A percentile compares a stretch with the other conserved stretches of the same genome.
These are phyloP conservation scores for Fusarium camptoceras DNA, from an alignment of 2,329 filamentous ascomycete species.

Conservation along the genomic window DNA sequence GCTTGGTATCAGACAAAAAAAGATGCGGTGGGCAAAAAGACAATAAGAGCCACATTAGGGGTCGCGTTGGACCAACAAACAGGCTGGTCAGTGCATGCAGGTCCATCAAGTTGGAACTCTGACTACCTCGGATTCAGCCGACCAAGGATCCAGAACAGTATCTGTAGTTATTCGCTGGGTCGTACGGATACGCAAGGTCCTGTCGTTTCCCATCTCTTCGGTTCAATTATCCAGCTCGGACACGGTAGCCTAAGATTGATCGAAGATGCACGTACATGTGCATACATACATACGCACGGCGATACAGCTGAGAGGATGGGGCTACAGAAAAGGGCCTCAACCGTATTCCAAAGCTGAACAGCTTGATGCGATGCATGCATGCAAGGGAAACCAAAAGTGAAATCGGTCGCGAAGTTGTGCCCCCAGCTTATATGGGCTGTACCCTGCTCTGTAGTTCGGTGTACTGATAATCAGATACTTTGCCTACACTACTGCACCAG, in stretches of 20 bases:
- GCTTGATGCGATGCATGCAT: constrained; percentile 23
- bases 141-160: constrained; percentile 31
- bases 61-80: constrained; percentile 8
- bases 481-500: constrained; percentile 1
- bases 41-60: constrained; percentile 31
- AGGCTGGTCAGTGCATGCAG: constrained; percentile 28
- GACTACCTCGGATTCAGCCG: constrained; percentile 38
- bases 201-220: constrained; percentile 3
- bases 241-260: constrained; percentile 1
- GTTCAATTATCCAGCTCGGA: constrained; percentile 20
- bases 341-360: constrained; percentile 34
- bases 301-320: constrained; percentile 31
- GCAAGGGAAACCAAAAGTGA: constrained; percentile 28
- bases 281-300: background rate
- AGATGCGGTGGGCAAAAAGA: constrained; percentile 32
- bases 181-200: constrained; percentile 23
- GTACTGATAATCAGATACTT: background rate
- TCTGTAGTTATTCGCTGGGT: constrained; percentile 7
- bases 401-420: constrained; percentile 11
- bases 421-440: constrained; percentile 3
- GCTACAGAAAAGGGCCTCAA: constrained; percentile 18
- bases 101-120: constrained; percentile 30
- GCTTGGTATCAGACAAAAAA: constrained; percentile 12
- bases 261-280: background rate
- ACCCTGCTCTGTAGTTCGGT: constrained; percentile 5